Base-by-base conservation (phyloP, 148 eudicot species). In the Amaranthus palmeri region DNA sequence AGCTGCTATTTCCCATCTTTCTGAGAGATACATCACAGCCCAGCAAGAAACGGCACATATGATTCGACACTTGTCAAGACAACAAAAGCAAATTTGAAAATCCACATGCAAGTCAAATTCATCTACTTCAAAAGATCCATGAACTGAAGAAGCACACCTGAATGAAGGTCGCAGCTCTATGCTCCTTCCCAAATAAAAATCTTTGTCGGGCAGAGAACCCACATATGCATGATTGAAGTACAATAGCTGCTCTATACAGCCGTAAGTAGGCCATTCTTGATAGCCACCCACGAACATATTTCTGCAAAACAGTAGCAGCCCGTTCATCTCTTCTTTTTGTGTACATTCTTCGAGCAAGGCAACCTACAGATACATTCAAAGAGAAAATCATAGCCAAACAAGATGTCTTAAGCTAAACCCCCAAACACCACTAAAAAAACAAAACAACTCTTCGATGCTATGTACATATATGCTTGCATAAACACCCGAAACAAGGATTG, bases 291-390 rank as follows among this genome's bases (percentile, higher is more conserved):
- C 99, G 90, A 15, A 78, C 79, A 76, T 79, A 73, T 72, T 87
- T 91, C 84, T 95, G 99, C 63, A 91, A 65, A 65, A 61, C 68
- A 65, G 85, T 81, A 76, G 93, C 92, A 81, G 97, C 96, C 47
- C 83, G 84, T 47, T 76, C 77, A 75, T 88, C 85, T 56, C 89
- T 82, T 77, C 73, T 82, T 49, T 71, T 76, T 47, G 80, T 62
- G 76, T 74, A 92, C 48, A 75, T 70, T 67, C 77, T 83, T 67
- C 90, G 85, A 69, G 87, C 88, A 78, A 95, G 84, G 79, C 78
- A 71, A 7, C 99, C 98, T 95, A 85, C 60, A 89, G 42, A 80
- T 10, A 68, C 13, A 53, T 12, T 48, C 15, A 61, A 71, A 44
- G 46, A 48, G 46, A 70, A 65, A 46, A 41, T 36, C 10, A 41